Evolutionary conservation across 495 filamentous ascomycete genomes (phyloP).

Genomic region (Massariosphaeria phaeospora): DNA sequence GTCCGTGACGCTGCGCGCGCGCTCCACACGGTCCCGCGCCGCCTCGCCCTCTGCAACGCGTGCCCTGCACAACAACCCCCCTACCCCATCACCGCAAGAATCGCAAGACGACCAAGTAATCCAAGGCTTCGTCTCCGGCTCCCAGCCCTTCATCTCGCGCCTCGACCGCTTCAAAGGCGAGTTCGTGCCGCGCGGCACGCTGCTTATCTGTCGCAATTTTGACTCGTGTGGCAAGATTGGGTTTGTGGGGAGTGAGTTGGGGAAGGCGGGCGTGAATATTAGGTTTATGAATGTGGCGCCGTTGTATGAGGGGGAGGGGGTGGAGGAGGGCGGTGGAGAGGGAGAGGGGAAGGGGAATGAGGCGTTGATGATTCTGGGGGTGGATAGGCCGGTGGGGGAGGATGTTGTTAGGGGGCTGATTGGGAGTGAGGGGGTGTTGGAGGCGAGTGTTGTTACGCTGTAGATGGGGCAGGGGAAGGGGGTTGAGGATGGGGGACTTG

Average conservation of each 20-base stretch:
- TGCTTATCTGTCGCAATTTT: conserved; percentile 65
- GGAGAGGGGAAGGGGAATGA: conserved; percentile 43
- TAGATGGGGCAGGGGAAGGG: conserved; percentile 5
- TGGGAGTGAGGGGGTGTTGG: conserved; percentile 55
- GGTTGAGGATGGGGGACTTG: neutral
- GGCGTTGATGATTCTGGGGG: conserved; percentile 68
- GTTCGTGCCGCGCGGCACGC: conserved; percentile 59
- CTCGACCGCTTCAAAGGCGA: conserved; percentile 59
- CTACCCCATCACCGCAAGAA: too few relatives aligned
- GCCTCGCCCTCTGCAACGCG: conserved; percentile 27
- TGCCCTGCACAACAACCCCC: conserved; percentile 23
- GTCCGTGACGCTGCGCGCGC: conserved; percentile 55
- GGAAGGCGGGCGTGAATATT: conserved; percentile 62
- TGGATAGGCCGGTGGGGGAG: conserved; percentile 53
- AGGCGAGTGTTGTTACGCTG: conserved; percentile 53
- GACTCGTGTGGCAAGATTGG: conserved; percentile 71
- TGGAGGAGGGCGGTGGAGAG: conserved; percentile 23
- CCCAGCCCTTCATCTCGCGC: conserved; percentile 57
- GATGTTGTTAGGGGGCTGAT: conserved; percentile 53
- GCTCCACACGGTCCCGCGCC: conserved; percentile 41
- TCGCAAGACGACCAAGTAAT: conserved; percentile 51
- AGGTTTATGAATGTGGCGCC: conserved; percentile 65
- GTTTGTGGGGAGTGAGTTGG: conserved; percentile 59
- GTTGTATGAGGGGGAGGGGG: conserved; percentile 35
- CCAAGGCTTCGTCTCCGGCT: conserved; percentile 58